Evolutionary conservation across 2,329 filamentous ascomycete genomes (phyloP).

Genomic region (Sporothrix humicola): DNA sequence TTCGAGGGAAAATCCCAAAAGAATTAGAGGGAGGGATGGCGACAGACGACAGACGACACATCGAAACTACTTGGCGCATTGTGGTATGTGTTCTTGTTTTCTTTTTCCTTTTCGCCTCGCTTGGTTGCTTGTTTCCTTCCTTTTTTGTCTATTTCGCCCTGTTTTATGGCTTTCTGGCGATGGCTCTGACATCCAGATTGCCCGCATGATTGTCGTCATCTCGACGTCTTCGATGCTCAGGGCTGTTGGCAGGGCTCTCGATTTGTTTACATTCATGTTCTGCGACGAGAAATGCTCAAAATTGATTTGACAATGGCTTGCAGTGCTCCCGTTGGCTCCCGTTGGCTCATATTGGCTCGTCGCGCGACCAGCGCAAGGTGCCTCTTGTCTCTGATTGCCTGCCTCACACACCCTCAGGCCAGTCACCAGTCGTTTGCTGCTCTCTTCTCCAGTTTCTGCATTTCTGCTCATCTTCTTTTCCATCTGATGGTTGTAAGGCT

Average conservation of each 20-base stretch:
- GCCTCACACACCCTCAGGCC: slow-evolving; percentile 19
- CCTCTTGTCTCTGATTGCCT: slow-evolving; percentile 36
- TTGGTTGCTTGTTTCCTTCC: background rate
- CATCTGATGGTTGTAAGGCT: slow-evolving; percentile 34
- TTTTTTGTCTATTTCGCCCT: background rate
- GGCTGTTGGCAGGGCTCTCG: background rate
- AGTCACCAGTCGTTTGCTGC: too few species aligned
- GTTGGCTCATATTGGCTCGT: background rate
- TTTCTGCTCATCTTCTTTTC: slow-evolving; percentile 7
- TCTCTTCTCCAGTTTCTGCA: slow-evolving; percentile 12
- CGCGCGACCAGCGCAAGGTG: slow-evolving; percentile 9
- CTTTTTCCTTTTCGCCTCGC: background rate
- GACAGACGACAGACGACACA: slow-evolving; percentile 3
- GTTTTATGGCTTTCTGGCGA: background rate
- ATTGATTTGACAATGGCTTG: slow-evolving; percentile 37
- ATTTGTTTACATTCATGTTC: slow-evolving; percentile 23
- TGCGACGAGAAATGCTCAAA: slow-evolving; percentile 22
- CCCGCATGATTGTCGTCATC: background rate
- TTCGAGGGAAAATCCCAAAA: background rate
- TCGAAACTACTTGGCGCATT: slow-evolving; percentile 2
- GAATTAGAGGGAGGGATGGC: background rate
- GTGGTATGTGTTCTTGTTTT: background rate
- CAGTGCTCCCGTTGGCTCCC: slow-evolving; percentile 14
- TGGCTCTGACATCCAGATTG: too few species aligned
- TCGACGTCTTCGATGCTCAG: background rate